These are phyloP conservation scores for Corymbia calophylla DNA, from an alignment of 441 rosid species.

Conservation along the genomic window DNA sequence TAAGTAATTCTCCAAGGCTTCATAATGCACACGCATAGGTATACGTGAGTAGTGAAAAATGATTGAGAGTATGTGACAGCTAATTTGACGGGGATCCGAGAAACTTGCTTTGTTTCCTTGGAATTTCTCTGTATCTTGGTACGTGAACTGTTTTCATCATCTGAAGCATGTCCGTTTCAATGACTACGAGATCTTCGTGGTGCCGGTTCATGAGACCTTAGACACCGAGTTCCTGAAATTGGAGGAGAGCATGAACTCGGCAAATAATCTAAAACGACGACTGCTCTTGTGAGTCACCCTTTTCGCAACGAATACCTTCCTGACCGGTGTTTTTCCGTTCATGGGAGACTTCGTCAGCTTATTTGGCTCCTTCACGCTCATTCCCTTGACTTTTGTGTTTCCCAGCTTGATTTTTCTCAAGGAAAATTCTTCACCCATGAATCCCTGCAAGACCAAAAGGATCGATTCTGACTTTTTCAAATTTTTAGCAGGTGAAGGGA, in stretches of 20 bases:
- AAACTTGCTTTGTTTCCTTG: not conserved
- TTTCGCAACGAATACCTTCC: constrained; percentile 5
- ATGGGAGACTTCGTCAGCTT: constrained; percentile 25
- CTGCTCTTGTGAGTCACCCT: constrained; percentile 3
- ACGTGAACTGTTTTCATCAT: not conserved
- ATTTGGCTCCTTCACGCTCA: constrained; percentile 18
- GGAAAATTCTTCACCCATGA: constrained; percentile 3
- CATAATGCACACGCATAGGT: not conserved
- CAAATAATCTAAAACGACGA: constrained; percentile 3
- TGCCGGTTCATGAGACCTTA: constrained; percentile 22
- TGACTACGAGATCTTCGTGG: constrained; percentile 5
- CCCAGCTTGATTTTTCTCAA: constrained; percentile 19
- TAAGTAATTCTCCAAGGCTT: not conserved
- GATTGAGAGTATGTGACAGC: not conserved
- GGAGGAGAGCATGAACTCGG: constrained; percentile 9
- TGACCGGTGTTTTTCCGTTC: constrained; percentile 27
- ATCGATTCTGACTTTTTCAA: not conserved
- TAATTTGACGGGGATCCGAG: not conserved
- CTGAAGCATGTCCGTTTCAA: not conserved
- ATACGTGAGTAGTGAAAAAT: not conserved
- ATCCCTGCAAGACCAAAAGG: not conserved
- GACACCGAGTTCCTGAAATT: constrained; percentile 20
- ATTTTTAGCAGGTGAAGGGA: constrained; percentile 6
- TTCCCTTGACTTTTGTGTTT: constrained; percentile 21
- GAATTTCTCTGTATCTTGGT: not conserved